Evolutionary conservation across 2,329 filamentous ascomycete genomes (phyloP), one percentile per base, ranked within the genome.

Genomic region (Tolypocladium capitatum): DNA sequence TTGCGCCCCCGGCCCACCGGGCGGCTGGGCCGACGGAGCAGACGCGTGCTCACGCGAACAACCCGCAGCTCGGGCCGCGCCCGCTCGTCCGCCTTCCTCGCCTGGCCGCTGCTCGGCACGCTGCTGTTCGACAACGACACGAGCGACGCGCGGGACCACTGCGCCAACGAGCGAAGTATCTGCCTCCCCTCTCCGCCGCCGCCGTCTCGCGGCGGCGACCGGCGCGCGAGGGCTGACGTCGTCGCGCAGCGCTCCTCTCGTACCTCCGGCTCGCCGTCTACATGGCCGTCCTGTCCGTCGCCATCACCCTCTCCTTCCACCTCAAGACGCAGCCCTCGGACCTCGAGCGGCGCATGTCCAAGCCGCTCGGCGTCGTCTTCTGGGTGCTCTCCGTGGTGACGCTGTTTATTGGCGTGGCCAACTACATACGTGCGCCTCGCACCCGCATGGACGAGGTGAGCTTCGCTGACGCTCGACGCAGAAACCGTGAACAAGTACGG

Each of bases 301-400:
- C 92, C 45, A 95, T 98, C 55, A 81, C 94, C 10, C 74, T 96
- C 45, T 94, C 87, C 14, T 98, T 98, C 64, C 91, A 98, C 60
- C 75, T 98, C 45, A 90, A 89, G 60, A 72, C 72, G 18, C 68
- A 81, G 56, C 86, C 92, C 0, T 78, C 80, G 0, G 60, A 69
- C 0, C 63, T 87, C 14, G 92, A 98, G 69, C 71, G 79, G 50
- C 78, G 76, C 40, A 81, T 96, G 66, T 84, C 92, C 0, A 74
- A 84, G 51, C 92, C 92, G 0, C 76, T 98, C 2, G 92, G 92
- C 0, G 73, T 88, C 42, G 68, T 95, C 24, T 98, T 98, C 67
- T 97, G 90, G 90, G 55, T 80, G 0, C 72, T 98, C 5, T 81
- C 86, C 11, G 64, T 94, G 1, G 72, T 80, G n/a, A 94, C 86